These are phyloP conservation scores for Lactarius hengduanensis DNA, from an alignment of 768 basidiomycete genomes.

Conservation along the genomic window DNA sequence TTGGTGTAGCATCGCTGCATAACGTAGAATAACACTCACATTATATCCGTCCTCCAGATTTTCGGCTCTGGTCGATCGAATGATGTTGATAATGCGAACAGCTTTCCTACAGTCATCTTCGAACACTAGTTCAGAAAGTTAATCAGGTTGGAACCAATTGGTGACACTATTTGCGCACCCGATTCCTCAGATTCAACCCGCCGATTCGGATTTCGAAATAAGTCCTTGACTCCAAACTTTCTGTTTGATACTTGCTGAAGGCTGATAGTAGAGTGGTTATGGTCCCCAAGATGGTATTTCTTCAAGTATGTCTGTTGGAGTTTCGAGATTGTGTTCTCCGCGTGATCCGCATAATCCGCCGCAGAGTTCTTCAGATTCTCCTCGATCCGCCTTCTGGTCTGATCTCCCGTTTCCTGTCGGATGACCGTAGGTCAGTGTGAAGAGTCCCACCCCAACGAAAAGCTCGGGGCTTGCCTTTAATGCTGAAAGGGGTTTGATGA, in stretches of 20 bases:
- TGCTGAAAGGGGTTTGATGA: constrained; percentile 62
- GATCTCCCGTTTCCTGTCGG: constrained; percentile 78
- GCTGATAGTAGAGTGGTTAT: constrained; percentile 31
- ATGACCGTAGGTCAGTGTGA: background rate
- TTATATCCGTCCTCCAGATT: constrained; percentile 79
- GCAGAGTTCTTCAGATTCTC: constrained; percentile 83
- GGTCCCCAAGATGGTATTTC: constrained; percentile 66
- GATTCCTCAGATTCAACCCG: constrained; percentile 79
- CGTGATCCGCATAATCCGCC: constrained; percentile 73
- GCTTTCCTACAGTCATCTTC: constrained; percentile 90
- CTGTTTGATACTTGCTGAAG: constrained; percentile 32
- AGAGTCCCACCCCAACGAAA: background rate
- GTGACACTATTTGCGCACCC: constrained; percentile 44
- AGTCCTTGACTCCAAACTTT: background rate
- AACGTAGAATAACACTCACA: constrained; percentile 41
- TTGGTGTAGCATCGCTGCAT: background rate
- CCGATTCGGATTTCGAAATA: background rate
- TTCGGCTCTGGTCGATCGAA: constrained; percentile 77
- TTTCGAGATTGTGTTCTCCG: constrained; percentile 74
- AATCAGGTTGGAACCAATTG: too few relatives aligned
- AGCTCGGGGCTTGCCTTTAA: constrained; percentile 52
- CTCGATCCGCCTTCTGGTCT: constrained; percentile 85
- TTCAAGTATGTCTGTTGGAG: constrained; percentile 76
- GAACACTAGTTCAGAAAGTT: constrained; percentile 31
- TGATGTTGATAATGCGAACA: constrained; percentile 87